Evolutionary conservation across 345 rosid genomes (phyloP).

Genomic region (Zanthoxylum bungeanum): DNA sequence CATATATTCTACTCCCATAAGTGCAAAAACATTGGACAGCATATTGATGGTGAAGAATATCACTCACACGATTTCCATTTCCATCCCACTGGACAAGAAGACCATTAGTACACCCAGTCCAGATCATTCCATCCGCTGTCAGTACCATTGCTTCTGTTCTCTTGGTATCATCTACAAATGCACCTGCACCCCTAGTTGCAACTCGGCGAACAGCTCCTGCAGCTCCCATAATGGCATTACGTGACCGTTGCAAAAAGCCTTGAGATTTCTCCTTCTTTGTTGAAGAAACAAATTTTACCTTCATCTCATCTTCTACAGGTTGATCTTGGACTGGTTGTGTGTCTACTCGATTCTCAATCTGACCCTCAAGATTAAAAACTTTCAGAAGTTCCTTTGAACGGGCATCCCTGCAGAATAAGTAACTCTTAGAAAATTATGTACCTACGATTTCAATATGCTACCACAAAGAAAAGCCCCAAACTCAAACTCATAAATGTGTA

Average conservation of each 20-base stretch:
- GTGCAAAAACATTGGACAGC: slow-evolving; percentile 86
- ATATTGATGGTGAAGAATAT: slow-evolving; percentile 64
- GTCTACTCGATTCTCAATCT: slow-evolving; percentile 76
- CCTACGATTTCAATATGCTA: neutral
- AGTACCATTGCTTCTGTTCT: slow-evolving; percentile 85
- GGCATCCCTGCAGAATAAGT: slow-evolving; percentile 67
- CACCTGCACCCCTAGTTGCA: slow-evolving; percentile 86
- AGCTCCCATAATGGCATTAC: slow-evolving; percentile 99
- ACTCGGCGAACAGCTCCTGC: slow-evolving; percentile 96
- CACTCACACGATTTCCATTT: slow-evolving; percentile 74
- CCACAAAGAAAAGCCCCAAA: neutral
- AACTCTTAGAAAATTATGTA: slow-evolving; percentile 4
- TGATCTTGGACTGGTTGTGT: slow-evolving; percentile 56
- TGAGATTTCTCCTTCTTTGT: slow-evolving; percentile 91
- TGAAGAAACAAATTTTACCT: slow-evolving; percentile 66
- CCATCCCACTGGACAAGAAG: slow-evolving; percentile 90
- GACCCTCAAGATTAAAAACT: slow-evolving; percentile 91
- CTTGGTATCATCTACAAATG: slow-evolving; percentile 70
- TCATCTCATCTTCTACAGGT: slow-evolving; percentile 68
- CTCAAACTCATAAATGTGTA: neutral
- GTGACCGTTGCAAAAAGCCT: slow-evolving; percentile 84
- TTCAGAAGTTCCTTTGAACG: slow-evolving; percentile 86
- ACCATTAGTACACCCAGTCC: slow-evolving; percentile 91
- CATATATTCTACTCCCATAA: slow-evolving; percentile 66
- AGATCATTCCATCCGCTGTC: slow-evolving; percentile 79